These are phyloP conservation scores for Pascua sp. DNA, from an alignment of 1,284 basidiomycete species.

Conservation along the genomic window DNA sequence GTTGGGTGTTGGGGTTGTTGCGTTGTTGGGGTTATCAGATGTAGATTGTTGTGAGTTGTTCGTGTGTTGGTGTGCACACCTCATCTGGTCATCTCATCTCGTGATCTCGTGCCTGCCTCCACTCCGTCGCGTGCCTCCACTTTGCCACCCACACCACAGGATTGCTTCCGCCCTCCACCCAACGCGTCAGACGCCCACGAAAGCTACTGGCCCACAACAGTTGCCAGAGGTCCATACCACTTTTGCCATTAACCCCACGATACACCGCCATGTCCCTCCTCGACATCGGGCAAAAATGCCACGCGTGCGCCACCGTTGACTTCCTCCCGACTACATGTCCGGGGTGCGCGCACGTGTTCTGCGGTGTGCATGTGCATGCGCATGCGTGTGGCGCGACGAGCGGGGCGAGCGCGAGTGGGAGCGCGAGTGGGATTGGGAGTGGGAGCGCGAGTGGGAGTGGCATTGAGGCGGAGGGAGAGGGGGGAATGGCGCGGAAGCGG, in stretches of 20 bases:
- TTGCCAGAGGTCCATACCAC: neutral
- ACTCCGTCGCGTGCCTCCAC: too few relatives aligned
- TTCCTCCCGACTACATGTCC: constrained; percentile 42
- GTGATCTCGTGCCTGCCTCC: too few relatives aligned
- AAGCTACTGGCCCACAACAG: neutral
- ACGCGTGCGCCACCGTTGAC: constrained; percentile 33
- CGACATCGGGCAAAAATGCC: constrained; percentile 32
- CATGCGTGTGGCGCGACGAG: constrained; percentile 29
- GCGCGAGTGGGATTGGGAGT: too few relatives aligned
- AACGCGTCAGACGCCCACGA: neutral
- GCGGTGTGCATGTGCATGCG: constrained; percentile 29
- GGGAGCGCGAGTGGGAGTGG: too few relatives aligned
- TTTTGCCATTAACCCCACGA: neutral
- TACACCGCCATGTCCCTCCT: constrained; percentile 30
- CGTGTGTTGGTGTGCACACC: too few relatives aligned
- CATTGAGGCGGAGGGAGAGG: neutral
- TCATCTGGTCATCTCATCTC: too few relatives aligned
- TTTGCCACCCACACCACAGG: neutral
- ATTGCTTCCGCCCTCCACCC: neutral
- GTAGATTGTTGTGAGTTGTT: too few relatives aligned
- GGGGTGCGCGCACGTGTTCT: constrained; percentile 29
- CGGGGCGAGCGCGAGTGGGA: too few relatives aligned
- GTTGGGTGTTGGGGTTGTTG: neutral
- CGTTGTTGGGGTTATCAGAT: too few relatives aligned
- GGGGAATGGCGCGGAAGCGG: constrained; percentile 11